These are phyloP conservation scores for Gossypium longicalyx DNA, from an alignment of 345 rosid genomes.

Conservation along the genomic window DNA sequence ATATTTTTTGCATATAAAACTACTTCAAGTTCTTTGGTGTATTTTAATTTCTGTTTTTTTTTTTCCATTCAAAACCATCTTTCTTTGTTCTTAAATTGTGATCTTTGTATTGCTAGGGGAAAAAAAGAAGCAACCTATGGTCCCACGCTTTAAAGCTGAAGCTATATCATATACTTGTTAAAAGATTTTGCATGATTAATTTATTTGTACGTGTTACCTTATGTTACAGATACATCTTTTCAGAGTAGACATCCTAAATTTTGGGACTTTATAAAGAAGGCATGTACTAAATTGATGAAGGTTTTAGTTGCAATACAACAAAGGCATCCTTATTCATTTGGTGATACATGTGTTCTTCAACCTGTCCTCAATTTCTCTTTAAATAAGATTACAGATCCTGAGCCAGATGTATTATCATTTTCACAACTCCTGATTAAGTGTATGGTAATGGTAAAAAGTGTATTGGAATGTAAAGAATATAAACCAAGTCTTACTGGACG, in stretches of 20 bases:
- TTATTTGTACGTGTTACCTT: constrained; percentile 5
- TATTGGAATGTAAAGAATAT: constrained; percentile 93
- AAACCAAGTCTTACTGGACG: constrained; percentile 81
- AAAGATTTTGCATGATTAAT: constrained; percentile 3
- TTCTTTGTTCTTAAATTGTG: neutral
- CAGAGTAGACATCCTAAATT: constrained; percentile 56
- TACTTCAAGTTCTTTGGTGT: constrained; percentile 5
- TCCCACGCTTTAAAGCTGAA: neutral
- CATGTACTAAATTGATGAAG: constrained; percentile 89
- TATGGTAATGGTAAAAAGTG: constrained; percentile 88
- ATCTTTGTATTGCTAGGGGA: neutral
- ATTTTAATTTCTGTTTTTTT: neutral
- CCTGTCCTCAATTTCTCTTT: constrained; percentile 82
- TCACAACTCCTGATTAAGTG: constrained; percentile 87
- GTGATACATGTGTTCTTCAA: constrained; percentile 82
- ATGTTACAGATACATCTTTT: constrained; percentile 68
- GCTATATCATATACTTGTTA: neutral
- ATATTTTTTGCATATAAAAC: neutral
- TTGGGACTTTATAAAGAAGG: constrained; percentile 77
- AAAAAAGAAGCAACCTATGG: neutral
- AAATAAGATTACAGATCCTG: constrained; percentile 75
- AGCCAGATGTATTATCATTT: constrained; percentile 50
- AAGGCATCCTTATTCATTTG: constrained; percentile 93
- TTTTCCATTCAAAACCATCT: neutral
- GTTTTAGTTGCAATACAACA: constrained; percentile 76